Base-by-base conservation (phyloP, 1,284 basidiomycete species). In the Pascua guehoae region DNA sequence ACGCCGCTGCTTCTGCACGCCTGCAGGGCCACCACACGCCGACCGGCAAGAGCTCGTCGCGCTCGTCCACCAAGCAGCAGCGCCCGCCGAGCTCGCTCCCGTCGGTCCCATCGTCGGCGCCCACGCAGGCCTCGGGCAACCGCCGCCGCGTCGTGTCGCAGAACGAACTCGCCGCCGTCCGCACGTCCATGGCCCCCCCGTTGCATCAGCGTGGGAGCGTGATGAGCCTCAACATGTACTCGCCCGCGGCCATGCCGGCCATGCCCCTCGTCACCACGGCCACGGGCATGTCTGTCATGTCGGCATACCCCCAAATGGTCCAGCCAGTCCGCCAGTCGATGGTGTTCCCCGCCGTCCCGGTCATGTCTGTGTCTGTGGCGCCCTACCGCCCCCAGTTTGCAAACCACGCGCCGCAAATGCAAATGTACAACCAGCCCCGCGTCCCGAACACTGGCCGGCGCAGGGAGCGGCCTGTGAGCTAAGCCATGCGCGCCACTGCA, bases 401-500 rank as follows among this genome's bases (percentile, higher is more conserved):
- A 8, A 37, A 46, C 8, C 12, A 18, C 44, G 24, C 54, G 39
- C 60, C 60, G 4, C 50, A 55, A n/a, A 62, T 62, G 4, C 50
- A 55, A n/a, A 62, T 62, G 60, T 58, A 56, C 52, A 41, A 46
- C 41, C 54, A 51, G 17, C 56, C 56, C 5, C 54, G 49, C 9
- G 41, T 41, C n/a, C 61, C 61, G 1, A 43, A 38, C 12, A 59
- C 61, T 10, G 47, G 49, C 16, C 61, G 57, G 24, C 54, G 57
- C 40, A 54, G 61, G 41, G 61, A 62, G 49, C 61, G 61, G 36
- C 61, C 61, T 8, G 61, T 62, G 32, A 51, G 54, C 18, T 62
- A 59, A 44, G 18, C 41, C 11, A 12, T 12, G 24, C 24, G 24
- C 24, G 24, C 4, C 24, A 32, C n/a, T n/a, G n/a, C n/a, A n/a